phyloP scores from a whole-genome alignment of 345 rosid genomes.

The Salix arbutifolia region DNA sequence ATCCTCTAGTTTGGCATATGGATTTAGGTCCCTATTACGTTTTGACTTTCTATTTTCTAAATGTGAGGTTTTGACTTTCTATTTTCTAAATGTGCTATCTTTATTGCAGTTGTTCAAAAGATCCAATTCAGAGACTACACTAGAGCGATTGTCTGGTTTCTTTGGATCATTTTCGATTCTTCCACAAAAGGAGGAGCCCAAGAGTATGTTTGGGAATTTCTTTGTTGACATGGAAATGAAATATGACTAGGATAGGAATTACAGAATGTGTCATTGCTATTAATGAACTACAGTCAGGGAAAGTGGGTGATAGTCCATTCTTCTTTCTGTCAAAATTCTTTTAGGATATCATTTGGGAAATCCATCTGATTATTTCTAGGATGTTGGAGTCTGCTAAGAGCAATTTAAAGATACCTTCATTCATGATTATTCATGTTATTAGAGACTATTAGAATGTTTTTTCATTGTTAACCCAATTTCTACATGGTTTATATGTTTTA shows the following conservation, averaged over 20 bases:
- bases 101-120: constrained; percentile 54
- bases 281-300: not conserved
- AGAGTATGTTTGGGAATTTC: constrained; percentile 32
- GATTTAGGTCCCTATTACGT: not conserved
- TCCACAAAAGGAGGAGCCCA: constrained; percentile 54
- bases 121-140: constrained; percentile 72
- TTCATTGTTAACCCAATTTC: not conserved
- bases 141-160: constrained; percentile 69
- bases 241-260: not conserved
- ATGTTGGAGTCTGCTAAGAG: not conserved
- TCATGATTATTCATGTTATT: not conserved
- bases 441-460: not conserved
- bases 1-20: not conserved
- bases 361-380: not conserved
- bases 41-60: not conserved
- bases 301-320: not conserved
- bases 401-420: not conserved
- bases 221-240: not conserved
- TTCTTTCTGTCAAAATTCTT: not conserved
- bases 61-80: not conserved
- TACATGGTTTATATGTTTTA: not conserved
- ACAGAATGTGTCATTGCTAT: not conserved
- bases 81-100: not conserved
- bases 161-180: constrained; percentile 64
- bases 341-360: not conserved